Evolutionary conservation across 192 early-diverging fungal species (phyloP).

Genomic region (Coemansia umbellata): DNA sequence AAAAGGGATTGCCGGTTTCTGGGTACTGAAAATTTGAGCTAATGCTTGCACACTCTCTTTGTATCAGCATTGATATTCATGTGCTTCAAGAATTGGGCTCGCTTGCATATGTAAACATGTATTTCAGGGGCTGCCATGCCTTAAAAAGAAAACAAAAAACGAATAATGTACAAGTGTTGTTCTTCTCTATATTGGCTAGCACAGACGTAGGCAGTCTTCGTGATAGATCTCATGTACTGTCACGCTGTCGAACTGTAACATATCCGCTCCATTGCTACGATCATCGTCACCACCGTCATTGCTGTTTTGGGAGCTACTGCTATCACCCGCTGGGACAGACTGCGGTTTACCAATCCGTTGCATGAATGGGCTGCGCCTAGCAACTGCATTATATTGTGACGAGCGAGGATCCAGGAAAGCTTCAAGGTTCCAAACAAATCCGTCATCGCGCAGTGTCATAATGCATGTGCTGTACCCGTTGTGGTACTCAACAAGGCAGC

Average conservation of each 20-base stretch:
- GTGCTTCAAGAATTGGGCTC: no score
- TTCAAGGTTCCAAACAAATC: conserved; percentile 44
- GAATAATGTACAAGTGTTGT: no score
- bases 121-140: no score
- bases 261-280: background rate
- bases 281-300: background rate
- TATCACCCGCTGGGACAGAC: background rate
- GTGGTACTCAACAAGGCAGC: conserved; percentile 29
- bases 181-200: background rate
- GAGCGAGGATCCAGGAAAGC: conserved; percentile 20
- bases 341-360: conserved; percentile 5
- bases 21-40: no score
- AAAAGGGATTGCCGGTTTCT: no score
- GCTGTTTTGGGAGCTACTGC: background rate
- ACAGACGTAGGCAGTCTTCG: conserved; percentile 16
- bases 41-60: no score
- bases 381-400: conserved; percentile 14
- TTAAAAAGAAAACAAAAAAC: no score
- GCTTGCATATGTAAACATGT: no score
- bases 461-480: conserved; percentile 11
- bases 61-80: no score
- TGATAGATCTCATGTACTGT: conserved; percentile 28
- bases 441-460: conserved; percentile 37
- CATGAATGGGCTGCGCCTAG: conserved; percentile 36
- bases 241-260: conserved; percentile 21